Base-by-base conservation (phyloP, 352 stramenopile genomes). In the Phytophthora agathidicida region DNA sequence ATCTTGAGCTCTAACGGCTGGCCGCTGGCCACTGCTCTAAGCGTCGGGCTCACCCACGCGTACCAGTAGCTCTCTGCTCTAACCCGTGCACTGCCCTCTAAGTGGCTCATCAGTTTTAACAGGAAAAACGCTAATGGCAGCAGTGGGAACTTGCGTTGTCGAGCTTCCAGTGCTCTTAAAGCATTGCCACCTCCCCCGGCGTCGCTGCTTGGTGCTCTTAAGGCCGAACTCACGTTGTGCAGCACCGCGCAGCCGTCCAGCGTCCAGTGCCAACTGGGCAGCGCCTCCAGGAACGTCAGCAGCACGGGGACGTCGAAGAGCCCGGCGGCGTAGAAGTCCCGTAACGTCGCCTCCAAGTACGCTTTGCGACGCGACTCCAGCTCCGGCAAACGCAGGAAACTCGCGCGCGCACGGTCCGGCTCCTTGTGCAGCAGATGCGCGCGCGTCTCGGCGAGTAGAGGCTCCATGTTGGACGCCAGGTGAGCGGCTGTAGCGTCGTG, bases 241-340 rank as follows among this genome's bases (percentile, higher is more conserved):
- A 91, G 65, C 56, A 91, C 67, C n/a, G 69, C 63, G 48, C 79
- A 89, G 11, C 82, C 82, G 42, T 89, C 79, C 9, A 89, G 60
- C 46, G 82, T 85, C 82, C 79, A 91, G 41, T 87, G 59, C 79
- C 77, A 88, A 57, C 74, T 86, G 3, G 79, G 79, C 27, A 91
- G 67, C 10, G 51, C 68, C 44, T 91, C 77, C 14, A 91, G 68
- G 64, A 91, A 91, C 61, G 73, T 86, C 17, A 91, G 56, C 42
- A 91, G 45, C 62, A 83, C 74, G 16, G 79, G 68, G 7, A 89
- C 63, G 52, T 91, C 79, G 49, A 86, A 83, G 14, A 87, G 33
- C 3, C 82, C 79, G 4, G 77, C 73, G 20, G 74, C 73, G 68
- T 91, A 91, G 22, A 80, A 83, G 55, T 89, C 79, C 22, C 79